A percentile compares a stretch with the other conserved stretches of the same genome.
These are phyloP conservation scores for Butyriboletus appendiculatus DNA, from an alignment of 1,284 basidiomycete genomes.

Conservation along the genomic window DNA sequence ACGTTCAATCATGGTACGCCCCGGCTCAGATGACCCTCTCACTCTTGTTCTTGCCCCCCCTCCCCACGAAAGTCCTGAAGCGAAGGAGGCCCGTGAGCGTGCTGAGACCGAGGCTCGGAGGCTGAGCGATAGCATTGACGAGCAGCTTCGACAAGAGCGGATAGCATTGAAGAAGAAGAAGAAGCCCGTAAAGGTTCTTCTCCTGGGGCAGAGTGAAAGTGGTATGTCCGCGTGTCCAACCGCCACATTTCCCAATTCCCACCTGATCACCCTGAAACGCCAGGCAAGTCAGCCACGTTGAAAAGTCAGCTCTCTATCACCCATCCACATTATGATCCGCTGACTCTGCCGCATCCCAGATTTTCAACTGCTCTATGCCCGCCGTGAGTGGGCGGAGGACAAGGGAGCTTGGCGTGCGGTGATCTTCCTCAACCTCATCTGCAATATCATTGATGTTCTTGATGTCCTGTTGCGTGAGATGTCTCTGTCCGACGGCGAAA, in stretches of 20 bases:
- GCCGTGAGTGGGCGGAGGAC: conserved; percentile 66
- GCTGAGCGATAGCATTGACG: conserved; percentile 68
- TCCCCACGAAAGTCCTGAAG: conserved; percentile 53
- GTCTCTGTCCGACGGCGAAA: conserved; percentile 37
- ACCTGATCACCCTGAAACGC: conserved; percentile 16
- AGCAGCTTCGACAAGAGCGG: conserved; percentile 57
- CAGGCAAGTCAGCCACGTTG: conserved; percentile 54
- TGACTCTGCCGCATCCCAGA: conserved; percentile 40
- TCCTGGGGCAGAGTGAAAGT: conserved; percentile 74
- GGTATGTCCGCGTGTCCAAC: conserved; percentile 41
- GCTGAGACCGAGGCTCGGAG: conserved; percentile 61
- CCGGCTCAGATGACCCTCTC: conserved; percentile 53
- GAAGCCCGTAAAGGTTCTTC: conserved; percentile 58
- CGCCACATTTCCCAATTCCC: conserved; percentile 45
- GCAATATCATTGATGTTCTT: conserved; percentile 62
- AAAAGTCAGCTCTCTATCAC: conserved; percentile 42
- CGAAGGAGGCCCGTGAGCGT: conserved; percentile 50
- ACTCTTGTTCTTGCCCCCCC: conserved; percentile 58
- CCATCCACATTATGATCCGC: background rate
- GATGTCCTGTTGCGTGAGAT: conserved; percentile 59
- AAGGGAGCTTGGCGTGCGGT: conserved; percentile 71
- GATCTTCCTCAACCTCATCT: conserved; percentile 74
- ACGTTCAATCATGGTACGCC: conserved; percentile 12
- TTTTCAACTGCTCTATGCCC: conserved; percentile 70
- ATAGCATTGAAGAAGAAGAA: conserved; percentile 54